Percentiles rank a stretch among this genome's conserved stretches.
Evolutionary conservation across 192 early-diverging fungal genomes (phyloP).

Genomic region (Backusella macrospora): DNA sequence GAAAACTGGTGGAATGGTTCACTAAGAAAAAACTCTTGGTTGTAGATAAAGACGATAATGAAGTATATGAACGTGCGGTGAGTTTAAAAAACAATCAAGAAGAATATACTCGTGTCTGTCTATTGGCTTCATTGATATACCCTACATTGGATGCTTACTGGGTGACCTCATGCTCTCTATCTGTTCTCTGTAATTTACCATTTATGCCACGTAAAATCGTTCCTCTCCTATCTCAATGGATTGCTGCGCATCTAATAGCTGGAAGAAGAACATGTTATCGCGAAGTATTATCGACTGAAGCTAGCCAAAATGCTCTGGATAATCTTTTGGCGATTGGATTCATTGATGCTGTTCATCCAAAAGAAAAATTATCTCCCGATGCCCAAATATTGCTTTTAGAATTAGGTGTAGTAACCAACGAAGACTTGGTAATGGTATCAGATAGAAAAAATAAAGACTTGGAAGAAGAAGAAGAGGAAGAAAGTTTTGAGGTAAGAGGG

Average conservation of each 20-base stretch:
- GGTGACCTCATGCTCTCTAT: slow-evolving; percentile 47
- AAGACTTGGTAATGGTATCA: slow-evolving; percentile 40
- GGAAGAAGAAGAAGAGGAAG: not conserved
- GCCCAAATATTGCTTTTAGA: slow-evolving; percentile 41
- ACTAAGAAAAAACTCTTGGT: slow-evolving; percentile 20
- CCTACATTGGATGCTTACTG: slow-evolving; percentile 43
- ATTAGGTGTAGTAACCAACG: slow-evolving; percentile 38
- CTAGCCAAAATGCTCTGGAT: slow-evolving; percentile 38
- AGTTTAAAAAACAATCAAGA: slow-evolving; percentile 20
- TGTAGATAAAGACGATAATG: not conserved
- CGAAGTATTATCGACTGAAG: slow-evolving; percentile 44
- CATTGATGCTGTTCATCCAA: slow-evolving; percentile 41
- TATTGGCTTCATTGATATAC: slow-evolving; percentile 44
- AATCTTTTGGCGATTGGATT: slow-evolving; percentile 39
- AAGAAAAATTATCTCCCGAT: slow-evolving; percentile 39
- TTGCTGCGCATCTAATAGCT: slow-evolving; percentile 43
- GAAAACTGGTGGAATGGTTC: slow-evolving; percentile 24
- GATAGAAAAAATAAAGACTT: slow-evolving; percentile 5
- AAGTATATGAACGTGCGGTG: slow-evolving; percentile 10
- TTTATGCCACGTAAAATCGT: slow-evolving; percentile 45
- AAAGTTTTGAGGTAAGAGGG: not conserved
- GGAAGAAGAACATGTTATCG: slow-evolving; percentile 43
- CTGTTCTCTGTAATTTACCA: slow-evolving; percentile 40
- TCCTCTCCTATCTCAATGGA: slow-evolving; percentile 44
- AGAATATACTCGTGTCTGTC: slow-evolving; percentile 34